Conservation (phyloP, 2,329 filamentous ascomycete species). For the Trichoderma hamatum region DNA sequence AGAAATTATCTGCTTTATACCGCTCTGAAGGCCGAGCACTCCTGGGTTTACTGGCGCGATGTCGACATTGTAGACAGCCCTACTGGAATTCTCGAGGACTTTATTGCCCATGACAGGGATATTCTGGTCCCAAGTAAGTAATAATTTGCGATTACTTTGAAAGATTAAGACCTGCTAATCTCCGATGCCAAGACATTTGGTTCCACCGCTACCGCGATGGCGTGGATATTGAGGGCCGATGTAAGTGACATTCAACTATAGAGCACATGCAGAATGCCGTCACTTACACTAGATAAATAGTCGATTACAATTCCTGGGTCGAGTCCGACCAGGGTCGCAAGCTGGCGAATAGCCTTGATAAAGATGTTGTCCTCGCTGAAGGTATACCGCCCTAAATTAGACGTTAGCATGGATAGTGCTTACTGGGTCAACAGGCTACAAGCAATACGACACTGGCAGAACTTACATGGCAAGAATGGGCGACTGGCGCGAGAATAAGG, state of each 20-base stretch:
- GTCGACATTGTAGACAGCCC: conserved; percentile 95
- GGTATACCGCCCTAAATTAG: conserved; percentile 52
- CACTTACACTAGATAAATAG: conserved; percentile 47
- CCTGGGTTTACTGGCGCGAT: conserved; percentile 98
- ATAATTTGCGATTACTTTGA: background rate
- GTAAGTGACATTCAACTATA: conserved; percentile 56
- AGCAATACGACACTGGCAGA: conserved; percentile 87
- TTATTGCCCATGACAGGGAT: conserved; percentile 90
- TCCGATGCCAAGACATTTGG: conserved; percentile 74
- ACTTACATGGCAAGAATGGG: conserved; percentile 90
- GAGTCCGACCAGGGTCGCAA: conserved; percentile 84
- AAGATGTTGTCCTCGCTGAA: conserved; percentile 85
- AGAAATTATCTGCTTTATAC: conserved; percentile 88
- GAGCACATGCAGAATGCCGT: background rate
- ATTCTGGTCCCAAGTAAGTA: conserved; percentile 89
- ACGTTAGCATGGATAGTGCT: conserved; percentile 22
- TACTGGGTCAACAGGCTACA: conserved; percentile 68
- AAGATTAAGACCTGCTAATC: conserved; percentile 10
- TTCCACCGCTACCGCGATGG: conserved; percentile 86
- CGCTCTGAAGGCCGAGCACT: conserved; percentile 88
- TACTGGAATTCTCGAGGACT: conserved; percentile 85
- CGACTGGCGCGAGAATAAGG: conserved; percentile 88
- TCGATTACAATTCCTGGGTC: conserved; percentile 99
- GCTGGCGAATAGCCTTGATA: conserved; percentile 72
- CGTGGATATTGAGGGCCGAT: conserved; percentile 90